Conservation (phyloP, 306 rosid genomes). For the Benincasa hispida region DNA sequence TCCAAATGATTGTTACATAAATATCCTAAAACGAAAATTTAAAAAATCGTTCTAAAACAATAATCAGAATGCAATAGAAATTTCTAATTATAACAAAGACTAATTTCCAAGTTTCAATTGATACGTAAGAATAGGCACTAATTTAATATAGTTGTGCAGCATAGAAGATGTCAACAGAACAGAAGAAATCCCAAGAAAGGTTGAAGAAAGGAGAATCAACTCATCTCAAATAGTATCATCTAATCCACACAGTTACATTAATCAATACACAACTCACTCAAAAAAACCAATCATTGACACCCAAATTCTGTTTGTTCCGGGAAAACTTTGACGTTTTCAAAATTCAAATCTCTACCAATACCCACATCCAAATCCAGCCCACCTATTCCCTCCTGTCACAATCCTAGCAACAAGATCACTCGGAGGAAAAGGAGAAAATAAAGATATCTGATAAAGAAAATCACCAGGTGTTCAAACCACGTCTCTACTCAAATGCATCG, state of each 20-base stretch:
- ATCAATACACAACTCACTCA: not conserved
- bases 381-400: not conserved
- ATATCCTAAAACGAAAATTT: no score
- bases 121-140: no score
- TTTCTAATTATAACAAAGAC: no score
- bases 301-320: not conserved
- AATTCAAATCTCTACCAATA: not conserved
- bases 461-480: not conserved
- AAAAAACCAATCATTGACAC: not conserved
- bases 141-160: no score
- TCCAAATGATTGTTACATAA: no score
- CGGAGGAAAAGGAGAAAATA: not conserved
- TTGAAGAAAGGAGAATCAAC: not conserved
- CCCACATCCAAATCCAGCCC: not conserved
- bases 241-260: not conserved
- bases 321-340: constrained; percentile 1
- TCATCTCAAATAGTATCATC: not conserved
- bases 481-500: not conserved
- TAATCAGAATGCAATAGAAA: no score
- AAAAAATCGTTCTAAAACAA: no score
- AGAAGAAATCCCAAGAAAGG: no score
- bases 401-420: not conserved
- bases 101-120: no score
- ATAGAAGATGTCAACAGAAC: no score
- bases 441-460: not conserved